Conservation (phyloP, 2,329 filamentous ascomycete genomes). For the Ophiocordyceps camponoti-floridani region DNA sequence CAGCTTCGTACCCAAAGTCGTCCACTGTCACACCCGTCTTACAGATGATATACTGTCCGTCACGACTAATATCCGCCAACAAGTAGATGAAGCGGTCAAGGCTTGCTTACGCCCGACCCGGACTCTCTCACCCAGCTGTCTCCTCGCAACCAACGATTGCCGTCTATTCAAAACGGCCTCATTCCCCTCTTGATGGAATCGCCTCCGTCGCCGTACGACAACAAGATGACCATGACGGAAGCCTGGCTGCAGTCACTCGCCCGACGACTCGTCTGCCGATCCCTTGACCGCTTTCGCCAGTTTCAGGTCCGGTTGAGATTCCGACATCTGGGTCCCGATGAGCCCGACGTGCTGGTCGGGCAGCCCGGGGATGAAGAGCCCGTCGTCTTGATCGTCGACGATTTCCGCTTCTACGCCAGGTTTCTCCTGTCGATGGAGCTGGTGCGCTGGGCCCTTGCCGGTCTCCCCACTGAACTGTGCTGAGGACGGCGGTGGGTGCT, state of each 20-base stretch:
- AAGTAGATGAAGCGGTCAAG: too few species aligned
- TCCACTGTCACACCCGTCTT: too few species aligned
- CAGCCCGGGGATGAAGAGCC: neutral
- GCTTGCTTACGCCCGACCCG: too few species aligned
- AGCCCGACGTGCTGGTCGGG: neutral
- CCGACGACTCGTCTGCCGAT: conserved; percentile 1
- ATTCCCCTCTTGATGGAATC: neutral
- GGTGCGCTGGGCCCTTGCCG: neutral
- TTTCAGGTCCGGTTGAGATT: conserved; percentile 1
- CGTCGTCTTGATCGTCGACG: conserved; percentile 1
- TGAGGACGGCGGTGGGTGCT: neutral
- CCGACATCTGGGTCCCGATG: neutral
- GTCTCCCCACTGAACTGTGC: neutral
- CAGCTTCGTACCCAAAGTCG: too few species aligned
- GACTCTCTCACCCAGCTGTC: too few species aligned
- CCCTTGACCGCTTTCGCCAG: conserved; percentile 2
- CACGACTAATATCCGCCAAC: too few species aligned
- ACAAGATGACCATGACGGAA: conserved; percentile 3
- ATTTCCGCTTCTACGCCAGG: conserved; percentile 2
- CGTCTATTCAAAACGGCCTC: too few species aligned
- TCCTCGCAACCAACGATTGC: too few species aligned
- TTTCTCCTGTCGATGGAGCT: conserved; percentile 3
- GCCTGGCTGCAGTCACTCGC: conserved; percentile 4
- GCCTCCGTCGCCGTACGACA: neutral
- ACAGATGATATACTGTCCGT: too few species aligned